Percentiles rank a stretch among this genome's conserved stretches.
Conservation (phyloP, 139 green algal species). For the Pycnococcus provasolii region DNA sequence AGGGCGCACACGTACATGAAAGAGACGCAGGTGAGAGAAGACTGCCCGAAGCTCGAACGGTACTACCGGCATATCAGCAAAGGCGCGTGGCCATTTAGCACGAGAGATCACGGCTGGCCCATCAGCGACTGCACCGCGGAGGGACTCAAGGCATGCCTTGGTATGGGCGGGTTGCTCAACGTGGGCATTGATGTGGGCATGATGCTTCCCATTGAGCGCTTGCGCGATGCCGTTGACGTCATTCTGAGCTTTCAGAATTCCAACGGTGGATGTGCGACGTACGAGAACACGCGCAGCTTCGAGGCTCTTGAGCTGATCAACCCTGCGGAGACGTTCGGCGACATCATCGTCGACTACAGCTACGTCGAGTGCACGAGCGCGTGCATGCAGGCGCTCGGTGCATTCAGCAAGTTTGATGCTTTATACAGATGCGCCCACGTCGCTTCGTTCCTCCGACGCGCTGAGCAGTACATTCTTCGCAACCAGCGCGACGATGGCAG, state of each 20-base stretch:
- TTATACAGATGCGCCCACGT: constrained; percentile 36
- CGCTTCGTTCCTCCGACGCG: constrained; percentile 24
- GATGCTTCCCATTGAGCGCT: constrained; percentile 47
- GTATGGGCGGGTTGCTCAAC: not conserved
- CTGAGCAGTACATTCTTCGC: constrained; percentile 46
- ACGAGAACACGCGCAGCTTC: constrained; percentile 88
- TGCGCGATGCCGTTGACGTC: constrained; percentile 73
- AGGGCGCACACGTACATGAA: constrained; percentile 72
- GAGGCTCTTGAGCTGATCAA: constrained; percentile 77
- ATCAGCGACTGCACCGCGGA: constrained; percentile 91
- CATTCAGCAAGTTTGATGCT: constrained; percentile 42
- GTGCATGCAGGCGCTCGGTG: constrained; percentile 76
- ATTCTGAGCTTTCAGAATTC: constrained; percentile 75
- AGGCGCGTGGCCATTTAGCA: constrained; percentile 95
- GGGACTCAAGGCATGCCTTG: constrained; percentile 51
- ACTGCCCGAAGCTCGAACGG: constrained; percentile 49
- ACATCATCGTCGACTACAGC: constrained; percentile 98
- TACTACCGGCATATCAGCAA: constrained; percentile 92
- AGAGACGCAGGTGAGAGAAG: constrained; percentile 52
- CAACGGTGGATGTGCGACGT: constrained; percentile 90
- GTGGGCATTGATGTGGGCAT: constrained; percentile 31
- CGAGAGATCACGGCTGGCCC: constrained; percentile 92
- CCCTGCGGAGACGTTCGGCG: constrained; percentile 93
- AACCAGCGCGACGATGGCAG: constrained; percentile 21
- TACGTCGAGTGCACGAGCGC: constrained; percentile 94